phyloP scores from a whole-genome alignment of 441 rosid genomes.

The Raphanus hybrid region DNA sequence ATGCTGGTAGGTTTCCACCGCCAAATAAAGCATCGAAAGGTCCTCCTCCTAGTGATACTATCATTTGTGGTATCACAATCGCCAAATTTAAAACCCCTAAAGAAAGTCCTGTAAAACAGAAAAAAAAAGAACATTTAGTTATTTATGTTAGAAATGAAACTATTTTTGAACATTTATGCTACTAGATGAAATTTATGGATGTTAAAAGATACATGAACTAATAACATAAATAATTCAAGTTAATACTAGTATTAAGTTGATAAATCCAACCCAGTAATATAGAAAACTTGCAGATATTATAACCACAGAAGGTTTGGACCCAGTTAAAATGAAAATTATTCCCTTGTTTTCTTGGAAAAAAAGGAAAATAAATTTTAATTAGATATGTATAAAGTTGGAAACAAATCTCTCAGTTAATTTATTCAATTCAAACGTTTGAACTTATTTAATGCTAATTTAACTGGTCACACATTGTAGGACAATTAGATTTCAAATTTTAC shows the following conservation, averaged over 20 bases:
- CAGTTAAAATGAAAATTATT: neutral
- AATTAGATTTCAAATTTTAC: neutral
- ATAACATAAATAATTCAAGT: neutral
- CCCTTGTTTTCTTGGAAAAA: neutral
- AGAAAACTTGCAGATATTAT: constrained; percentile 14
- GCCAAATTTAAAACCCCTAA: constrained; percentile 86
- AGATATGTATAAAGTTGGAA: constrained; percentile 4
- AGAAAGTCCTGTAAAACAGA: constrained; percentile 62
- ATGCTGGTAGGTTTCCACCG: constrained; percentile 61
- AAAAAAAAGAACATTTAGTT: neutral
- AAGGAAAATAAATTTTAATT: neutral
- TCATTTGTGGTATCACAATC: constrained; percentile 74
- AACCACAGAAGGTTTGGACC: neutral
- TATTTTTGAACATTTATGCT: neutral
- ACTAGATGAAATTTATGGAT: neutral
- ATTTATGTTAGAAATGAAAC: neutral
- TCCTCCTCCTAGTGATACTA: constrained; percentile 53
- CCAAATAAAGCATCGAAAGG: constrained; percentile 53
- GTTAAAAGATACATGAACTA: neutral
- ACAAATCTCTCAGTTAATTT: constrained; percentile 20
- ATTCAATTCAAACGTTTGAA: constrained; percentile 33
- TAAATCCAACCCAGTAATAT: constrained; percentile 12
- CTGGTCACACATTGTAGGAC: neutral
- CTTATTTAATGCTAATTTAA: constrained; percentile 22
- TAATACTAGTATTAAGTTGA: neutral